These are phyloP conservation scores for Pulveroboletus sp. DNA, from an alignment of 768 basidiomycete genomes.

Conservation along the genomic window DNA sequence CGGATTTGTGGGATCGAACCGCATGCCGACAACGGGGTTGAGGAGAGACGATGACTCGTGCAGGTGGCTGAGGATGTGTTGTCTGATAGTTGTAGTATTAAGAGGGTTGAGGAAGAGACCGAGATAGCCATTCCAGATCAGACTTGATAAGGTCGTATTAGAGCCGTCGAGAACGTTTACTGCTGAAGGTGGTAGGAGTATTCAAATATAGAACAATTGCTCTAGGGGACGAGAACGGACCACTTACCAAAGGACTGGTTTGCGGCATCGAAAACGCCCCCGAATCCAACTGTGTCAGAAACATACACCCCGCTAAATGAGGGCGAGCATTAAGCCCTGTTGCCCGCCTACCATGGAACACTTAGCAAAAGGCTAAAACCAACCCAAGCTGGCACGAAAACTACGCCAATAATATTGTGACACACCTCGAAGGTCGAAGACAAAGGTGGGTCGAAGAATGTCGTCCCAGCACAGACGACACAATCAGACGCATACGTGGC, in stretches of 20 bases:
- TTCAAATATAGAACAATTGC: not conserved
- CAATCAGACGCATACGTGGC: slow-evolving; percentile 21
- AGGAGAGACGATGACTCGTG: slow-evolving; percentile 22
- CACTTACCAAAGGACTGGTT: slow-evolving; percentile 16
- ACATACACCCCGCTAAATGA: slow-evolving; percentile 17
- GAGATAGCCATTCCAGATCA: slow-evolving; percentile 20
- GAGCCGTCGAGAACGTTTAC: slow-evolving; percentile 25
- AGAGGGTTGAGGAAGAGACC: slow-evolving; percentile 25
- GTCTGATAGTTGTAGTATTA: slow-evolving; percentile 6
- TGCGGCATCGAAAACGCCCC: slow-evolving; percentile 12
- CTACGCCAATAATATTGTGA: not conserved
- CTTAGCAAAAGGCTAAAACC: not conserved
- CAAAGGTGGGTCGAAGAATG: slow-evolving; percentile 18
- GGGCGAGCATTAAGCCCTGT: slow-evolving; percentile 11
- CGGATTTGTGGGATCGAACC: slow-evolving; percentile 26
- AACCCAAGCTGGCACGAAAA: not conserved
- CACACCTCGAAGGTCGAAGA: slow-evolving; percentile 26
- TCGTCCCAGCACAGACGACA: slow-evolving; percentile 22
- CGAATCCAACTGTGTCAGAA: slow-evolving; percentile 19
- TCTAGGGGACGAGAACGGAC: not conserved
- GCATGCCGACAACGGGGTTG: slow-evolving; percentile 29
- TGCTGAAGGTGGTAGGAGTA: not conserved
- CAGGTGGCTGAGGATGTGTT: slow-evolving; percentile 17
- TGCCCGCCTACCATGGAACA: slow-evolving; percentile 11
- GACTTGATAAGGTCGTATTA: not conserved